phyloP scores from a whole-genome alignment of 2,329 filamentous ascomycete genomes.

The Xylaria sp. region DNA sequence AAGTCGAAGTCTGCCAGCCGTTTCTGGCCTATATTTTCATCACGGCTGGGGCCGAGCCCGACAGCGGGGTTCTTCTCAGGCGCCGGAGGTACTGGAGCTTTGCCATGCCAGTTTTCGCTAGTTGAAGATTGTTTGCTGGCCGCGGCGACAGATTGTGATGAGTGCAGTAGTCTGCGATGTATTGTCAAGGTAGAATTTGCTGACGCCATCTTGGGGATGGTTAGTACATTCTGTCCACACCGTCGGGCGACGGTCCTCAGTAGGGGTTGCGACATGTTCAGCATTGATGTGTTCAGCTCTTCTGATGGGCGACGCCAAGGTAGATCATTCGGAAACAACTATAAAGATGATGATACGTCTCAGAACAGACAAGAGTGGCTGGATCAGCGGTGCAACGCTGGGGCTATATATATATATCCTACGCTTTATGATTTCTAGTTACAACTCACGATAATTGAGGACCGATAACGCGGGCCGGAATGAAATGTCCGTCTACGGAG shows the following conservation, averaged over 20 bases:
- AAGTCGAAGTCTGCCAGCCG: constrained; percentile 75
- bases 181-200: background rate
- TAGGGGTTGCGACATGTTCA: constrained; percentile 25
- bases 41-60: constrained; percentile 37
- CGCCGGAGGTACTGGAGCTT: constrained; percentile 40
- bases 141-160: background rate
- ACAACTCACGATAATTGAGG: constrained; percentile 5
- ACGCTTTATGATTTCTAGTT: background rate
- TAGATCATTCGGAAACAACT: background rate
- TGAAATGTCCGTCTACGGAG: constrained; percentile 2
- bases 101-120: background rate
- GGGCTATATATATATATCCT: constrained; percentile 11
- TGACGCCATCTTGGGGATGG: constrained; percentile 8
- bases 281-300: background rate
- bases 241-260: constrained; percentile 11
- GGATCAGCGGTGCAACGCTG: background rate
- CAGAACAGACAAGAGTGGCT: background rate
- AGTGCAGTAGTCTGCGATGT: constrained; percentile 21
- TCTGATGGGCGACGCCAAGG: background rate
- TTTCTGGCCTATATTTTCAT: constrained; percentile 48
- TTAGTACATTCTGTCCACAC: constrained; percentile 5
- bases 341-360: background rate
- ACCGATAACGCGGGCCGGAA: background rate
- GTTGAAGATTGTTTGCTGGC: background rate
- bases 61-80: constrained; percentile 43